Evolutionary conservation across 495 filamentous ascomycete species (phyloP), one percentile per base, ranked within the genome.

Genomic region (Daldinia bambusicola): DNA sequence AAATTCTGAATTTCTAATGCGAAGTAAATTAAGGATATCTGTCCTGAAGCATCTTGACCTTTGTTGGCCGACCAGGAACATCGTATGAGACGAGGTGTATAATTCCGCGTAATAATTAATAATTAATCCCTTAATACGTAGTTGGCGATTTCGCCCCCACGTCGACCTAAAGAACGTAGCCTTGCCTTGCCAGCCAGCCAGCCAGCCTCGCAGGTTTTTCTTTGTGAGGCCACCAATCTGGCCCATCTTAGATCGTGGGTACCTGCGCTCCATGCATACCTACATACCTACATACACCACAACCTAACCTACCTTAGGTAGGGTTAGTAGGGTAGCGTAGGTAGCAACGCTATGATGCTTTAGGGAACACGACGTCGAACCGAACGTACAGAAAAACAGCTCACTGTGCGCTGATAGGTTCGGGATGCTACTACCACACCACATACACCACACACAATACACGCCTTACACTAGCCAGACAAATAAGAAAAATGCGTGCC

Each of bases 141-240:
- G 59, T 61, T 37, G 26, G 10, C 6, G 48, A 55, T 61, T 66
- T 53, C 6, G 65, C 70, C 70, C 70, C 61, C 57, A 72, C 62
- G 12, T 22, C 48, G 55, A 64, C 52, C 22, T 36, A 6, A 36
- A 37, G 13, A 67, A 12, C 9, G 41, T 60, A 65, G 70, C 69
- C 69, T 72, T 16, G 65, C 26, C 26, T 26, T 26, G 26, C 26
- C 26, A 26, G 26, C 26, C 26, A 26, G 26, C 26, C 26, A 26
- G 26, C 61, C 61, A 72, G 70, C 70, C 70, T 72, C 57, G 65
- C 61, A 72, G 64, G 45, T 38, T 26, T 26, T 26, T 26, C 3
- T 26, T 26, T 69, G 16, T 58, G 70, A 72, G 70, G 70, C 70
- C 70, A 72, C 70, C 70, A 65, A 69, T 72, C 70, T 16, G 69